Conservation (phyloP, 192 early-diverging fungal species). For the Entrophospora sp. region DNA sequence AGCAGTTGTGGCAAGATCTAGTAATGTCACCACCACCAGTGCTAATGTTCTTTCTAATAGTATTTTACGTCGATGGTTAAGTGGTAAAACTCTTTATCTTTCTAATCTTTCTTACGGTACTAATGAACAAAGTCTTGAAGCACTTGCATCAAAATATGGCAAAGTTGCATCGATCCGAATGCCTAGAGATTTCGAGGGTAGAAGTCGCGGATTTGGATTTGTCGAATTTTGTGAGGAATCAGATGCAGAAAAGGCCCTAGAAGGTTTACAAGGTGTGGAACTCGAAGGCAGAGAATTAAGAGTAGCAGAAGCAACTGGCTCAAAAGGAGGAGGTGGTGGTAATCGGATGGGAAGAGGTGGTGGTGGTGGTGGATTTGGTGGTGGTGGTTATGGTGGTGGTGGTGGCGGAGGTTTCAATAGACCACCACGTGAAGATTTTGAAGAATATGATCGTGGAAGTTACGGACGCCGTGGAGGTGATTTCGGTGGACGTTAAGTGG, state of each 20-base stretch:
- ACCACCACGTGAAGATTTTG: no score
- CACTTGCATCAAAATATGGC: background rate
- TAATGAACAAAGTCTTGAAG: conserved; percentile 19
- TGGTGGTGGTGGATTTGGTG: background rate
- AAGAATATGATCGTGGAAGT: no score
- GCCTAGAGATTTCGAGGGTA: background rate
- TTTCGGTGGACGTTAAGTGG: background rate
- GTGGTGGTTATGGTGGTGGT: background rate
- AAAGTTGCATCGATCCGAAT: background rate
- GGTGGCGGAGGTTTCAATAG: no score
- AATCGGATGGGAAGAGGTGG: background rate
- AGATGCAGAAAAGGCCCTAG: background rate
- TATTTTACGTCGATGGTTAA: background rate
- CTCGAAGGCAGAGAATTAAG: background rate
- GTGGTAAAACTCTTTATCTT: background rate
- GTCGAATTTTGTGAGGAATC: conserved; percentile 16
- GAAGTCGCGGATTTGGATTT: background rate
- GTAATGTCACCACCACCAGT: no score
- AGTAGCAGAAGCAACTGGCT: background rate
- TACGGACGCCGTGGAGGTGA: background rate
- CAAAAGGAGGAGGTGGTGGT: background rate
- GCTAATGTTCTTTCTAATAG: no score
- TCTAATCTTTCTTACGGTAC: conserved; percentile 12
- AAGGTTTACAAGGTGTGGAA: background rate
- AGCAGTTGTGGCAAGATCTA: no score